A percentile compares a stretch with the other conserved stretches of the same genome.
phyloP scores from a whole-genome alignment of 306 rosid genomes.

The Ormosia semicastrata region DNA sequence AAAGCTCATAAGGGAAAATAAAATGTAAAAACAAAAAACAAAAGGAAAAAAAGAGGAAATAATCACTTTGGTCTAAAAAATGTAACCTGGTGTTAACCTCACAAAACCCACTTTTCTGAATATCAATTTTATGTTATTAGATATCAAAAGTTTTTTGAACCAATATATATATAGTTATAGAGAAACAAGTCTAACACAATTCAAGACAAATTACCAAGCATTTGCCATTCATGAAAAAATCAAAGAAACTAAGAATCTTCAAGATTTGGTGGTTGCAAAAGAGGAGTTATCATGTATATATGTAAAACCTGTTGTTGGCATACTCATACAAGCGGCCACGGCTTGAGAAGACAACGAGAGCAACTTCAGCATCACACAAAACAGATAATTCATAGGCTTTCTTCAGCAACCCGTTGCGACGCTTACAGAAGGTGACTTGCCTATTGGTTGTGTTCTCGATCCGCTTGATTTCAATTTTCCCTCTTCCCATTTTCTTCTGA shows the following conservation, averaged over 20 bases:
- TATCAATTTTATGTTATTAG: neutral
- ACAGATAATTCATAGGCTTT: slow-evolving; percentile 91
- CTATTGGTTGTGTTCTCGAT: slow-evolving; percentile 87
- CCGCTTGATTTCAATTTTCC: slow-evolving; percentile 84
- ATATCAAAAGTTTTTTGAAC: neutral
- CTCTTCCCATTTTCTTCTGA: slow-evolving; percentile 81
- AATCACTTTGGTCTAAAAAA: neutral
- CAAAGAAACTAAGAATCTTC: neutral
- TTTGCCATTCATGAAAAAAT: neutral
- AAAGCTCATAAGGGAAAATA: slow-evolving; percentile 24
- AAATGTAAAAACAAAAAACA: neutral
- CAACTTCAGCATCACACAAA: slow-evolving; percentile 91
- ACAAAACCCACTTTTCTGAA: neutral
- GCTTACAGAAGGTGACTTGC: slow-evolving; percentile 89
- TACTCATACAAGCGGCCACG: slow-evolving; percentile 96
- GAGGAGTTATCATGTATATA: neutral
- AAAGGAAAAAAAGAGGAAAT: neutral
- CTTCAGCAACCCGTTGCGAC: slow-evolving; percentile 86
- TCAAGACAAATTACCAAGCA: neutral
- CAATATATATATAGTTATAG: neutral
- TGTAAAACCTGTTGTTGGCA: slow-evolving; percentile 74
- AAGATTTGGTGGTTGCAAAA: neutral
- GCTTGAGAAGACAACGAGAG: slow-evolving; percentile 85
- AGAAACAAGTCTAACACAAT: neutral
- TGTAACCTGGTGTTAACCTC: neutral